Percentiles rank a stretch among this genome's conserved stretches.
phyloP scores from a whole-genome alignment of 345 rosid genomes.

The Turritis glabra region DNA sequence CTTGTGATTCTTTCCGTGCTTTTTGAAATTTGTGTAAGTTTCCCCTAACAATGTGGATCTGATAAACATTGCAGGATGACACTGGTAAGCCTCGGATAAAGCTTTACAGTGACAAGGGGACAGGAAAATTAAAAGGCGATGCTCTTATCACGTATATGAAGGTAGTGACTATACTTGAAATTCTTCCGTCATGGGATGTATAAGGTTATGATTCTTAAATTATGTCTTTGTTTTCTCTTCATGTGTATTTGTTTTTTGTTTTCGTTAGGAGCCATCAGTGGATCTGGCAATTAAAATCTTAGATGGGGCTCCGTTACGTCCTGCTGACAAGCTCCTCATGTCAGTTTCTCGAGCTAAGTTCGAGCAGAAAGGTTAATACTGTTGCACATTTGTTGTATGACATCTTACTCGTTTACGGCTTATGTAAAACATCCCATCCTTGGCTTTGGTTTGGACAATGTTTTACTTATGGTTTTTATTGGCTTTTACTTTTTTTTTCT shows the following conservation, averaged over 20 bases:
- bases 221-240: slow-evolving; percentile 9
- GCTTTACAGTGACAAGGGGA: slow-evolving; percentile 83
- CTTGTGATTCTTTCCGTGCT: not conserved
- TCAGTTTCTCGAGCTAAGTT: slow-evolving; percentile 83
- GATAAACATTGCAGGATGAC: slow-evolving; percentile 65
- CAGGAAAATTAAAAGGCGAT: slow-evolving; percentile 91
- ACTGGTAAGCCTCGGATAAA: slow-evolving; percentile 87
- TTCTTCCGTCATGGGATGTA: slow-evolving; percentile 30
- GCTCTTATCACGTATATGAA: slow-evolving; percentile 91
- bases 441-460: slow-evolving; percentile 10
- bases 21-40: slow-evolving; percentile 6
- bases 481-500: slow-evolving; percentile 20
- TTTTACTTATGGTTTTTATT: slow-evolving; percentile 10
- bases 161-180: slow-evolving; percentile 46
- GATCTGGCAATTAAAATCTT: slow-evolving; percentile 84
- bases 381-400: slow-evolving; percentile 19
- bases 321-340: slow-evolving; percentile 73
- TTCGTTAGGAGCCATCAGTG: slow-evolving; percentile 89
- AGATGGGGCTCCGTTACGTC: slow-evolving; percentile 94
- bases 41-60: slow-evolving; percentile 15
- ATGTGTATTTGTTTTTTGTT: slow-evolving; percentile 13
- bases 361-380: slow-evolving; percentile 81
- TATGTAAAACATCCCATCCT: slow-evolving; percentile 11
- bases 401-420: not conserved
- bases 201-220: slow-evolving; percentile 8